Evolutionary conservation across 768 basidiomycete genomes (phyloP), one percentile per base, ranked within the genome.

Genomic region (Pisolithus sp.): DNA sequence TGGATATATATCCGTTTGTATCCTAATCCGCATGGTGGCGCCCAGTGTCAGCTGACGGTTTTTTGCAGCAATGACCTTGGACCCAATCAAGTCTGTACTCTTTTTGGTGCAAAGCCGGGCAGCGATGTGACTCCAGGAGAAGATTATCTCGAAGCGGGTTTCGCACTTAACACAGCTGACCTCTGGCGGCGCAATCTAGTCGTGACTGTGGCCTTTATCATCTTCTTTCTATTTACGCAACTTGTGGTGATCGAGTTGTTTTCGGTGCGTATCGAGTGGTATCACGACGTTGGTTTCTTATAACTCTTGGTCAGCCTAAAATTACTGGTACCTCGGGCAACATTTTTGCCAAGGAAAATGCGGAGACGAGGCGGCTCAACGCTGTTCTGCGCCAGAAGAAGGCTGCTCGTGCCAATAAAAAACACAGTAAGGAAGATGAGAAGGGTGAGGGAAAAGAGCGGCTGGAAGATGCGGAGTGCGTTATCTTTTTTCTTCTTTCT

Each of bases 41-140:
- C 0, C 8, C 23, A 21, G 41, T 20, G 15, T 6, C 9, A 17
- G 21, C 51, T 24, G 50, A 70, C 41, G 59, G 60, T 53, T 49
- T 10, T n/a, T 42, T 51, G 21, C 52, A 80, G 86, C 58, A 65
- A 72, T 44, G 55, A 62, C 52, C 62, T 86, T 55, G 77, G 82
- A 41, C 70, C 77, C 2, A 85, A 91, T 57, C 91, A 93, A 70
- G 80, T 78, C 9, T 93, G 91, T 67, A 88, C 88, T 0, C 68
- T 92, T 20, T 78, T 77, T 51, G 89, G 90, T 17, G 70, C 86
- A 1, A 58, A 63, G 4, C 66, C 76, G 0, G 89, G 89, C 1
- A 76, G 73, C 30, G 71, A 71, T 49, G 47, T 70, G 28, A 80
- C 91, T 51, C 56, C 68, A 9, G 91, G 91, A 3, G 65, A 68